A percentile compares a stretch with the other conserved stretches of the same genome.
Evolutionary conservation across 345 rosid species (phyloP).

Genomic region (Capsella bursapastoris): DNA sequence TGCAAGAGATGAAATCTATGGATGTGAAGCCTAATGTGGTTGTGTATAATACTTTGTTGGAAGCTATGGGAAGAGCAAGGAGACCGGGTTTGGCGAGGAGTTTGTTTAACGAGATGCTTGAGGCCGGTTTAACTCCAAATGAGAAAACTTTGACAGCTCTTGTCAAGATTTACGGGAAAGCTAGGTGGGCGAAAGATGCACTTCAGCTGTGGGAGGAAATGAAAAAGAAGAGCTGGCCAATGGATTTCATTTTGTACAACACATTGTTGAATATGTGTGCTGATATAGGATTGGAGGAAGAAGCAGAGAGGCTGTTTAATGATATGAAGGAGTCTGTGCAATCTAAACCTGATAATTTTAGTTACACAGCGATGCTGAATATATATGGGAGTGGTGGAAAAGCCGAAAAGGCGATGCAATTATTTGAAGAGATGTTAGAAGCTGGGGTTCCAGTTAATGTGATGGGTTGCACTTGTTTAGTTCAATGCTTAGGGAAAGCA

Average conservation of each 20-base stretch:
- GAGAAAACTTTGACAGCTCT: constrained; percentile 84
- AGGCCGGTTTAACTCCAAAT: constrained; percentile 69
- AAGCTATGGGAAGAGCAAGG: constrained; percentile 88
- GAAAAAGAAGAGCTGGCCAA: constrained; percentile 72
- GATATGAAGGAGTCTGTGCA: constrained; percentile 72
- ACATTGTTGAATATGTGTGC: constrained; percentile 94
- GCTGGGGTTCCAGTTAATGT: constrained; percentile 69
- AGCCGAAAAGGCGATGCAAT: constrained; percentile 67
- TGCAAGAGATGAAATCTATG: constrained; percentile 79
- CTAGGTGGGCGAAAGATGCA: constrained; percentile 90
- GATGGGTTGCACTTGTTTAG: constrained; percentile 90
- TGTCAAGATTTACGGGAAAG: constrained; percentile 86
- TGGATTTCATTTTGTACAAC: constrained; percentile 81
- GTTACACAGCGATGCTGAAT: constrained; percentile 87
- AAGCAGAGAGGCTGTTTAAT: constrained; percentile 75
- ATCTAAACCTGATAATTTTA: constrained; percentile 78
- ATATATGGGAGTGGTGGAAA: constrained; percentile 80
- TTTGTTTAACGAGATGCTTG: constrained; percentile 79
- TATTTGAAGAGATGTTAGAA: constrained; percentile 70
- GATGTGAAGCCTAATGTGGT: constrained; percentile 82
- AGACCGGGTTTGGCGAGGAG: constrained; percentile 90
- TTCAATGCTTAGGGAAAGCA: constrained; percentile 82
- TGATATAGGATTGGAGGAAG: constrained; percentile 84
- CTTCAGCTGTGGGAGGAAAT: constrained; percentile 79
- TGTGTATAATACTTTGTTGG: constrained; percentile 84